Base-by-base conservation (phyloP, 495 filamentous ascomycete species). In the Immersiella caudata region DNA sequence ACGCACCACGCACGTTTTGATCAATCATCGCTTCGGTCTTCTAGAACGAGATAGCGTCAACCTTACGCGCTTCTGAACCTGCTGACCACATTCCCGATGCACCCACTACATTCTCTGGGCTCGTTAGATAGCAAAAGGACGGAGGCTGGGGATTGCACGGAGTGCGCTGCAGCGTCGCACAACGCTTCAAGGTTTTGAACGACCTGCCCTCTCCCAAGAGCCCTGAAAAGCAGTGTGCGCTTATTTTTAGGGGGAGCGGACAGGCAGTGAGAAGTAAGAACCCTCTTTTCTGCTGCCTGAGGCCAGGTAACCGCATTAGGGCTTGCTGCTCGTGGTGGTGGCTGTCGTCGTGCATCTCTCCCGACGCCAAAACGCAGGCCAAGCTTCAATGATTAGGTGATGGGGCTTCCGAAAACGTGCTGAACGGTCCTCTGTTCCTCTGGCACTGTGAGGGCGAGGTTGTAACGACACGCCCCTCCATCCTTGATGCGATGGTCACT, bases 231-330 rank as follows among this genome's bases (percentile, higher is more conserved):
- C n/a, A n/a, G n/a, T n/a, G n/a, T n/a, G n/a, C n/a, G 33, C 40
- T 46, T 46, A 46, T 46, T 46, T 46, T 46, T 46, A 46, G 40
- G 40, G n/a, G 40, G 40, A 46, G 40, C 29, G 16, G 40, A 46
- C 40, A 46, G 40, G 40, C 40, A 46, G 40, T 46, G 40, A 46
- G 40, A n/a, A n/a, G 40, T 46, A 46, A 46, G 40, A 46, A 46
- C 40, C 40, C 40, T 46, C 40, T 46, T 46, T 46, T 46, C 40
- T 46, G 40, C 40, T 46, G 40, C 40, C 40, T 46, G 40, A 46
- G 40, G 40, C 40, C 40, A 46, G 40, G 40, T 46, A 46, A 46
- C 40, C 40, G 40, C 40, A 46, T 46, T 46, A 2, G 40, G 40
- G 40, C 16, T 36, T 36, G 6, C 33, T 36, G 5, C 12, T 18